Conservation (phyloP, 108 stramenopile species). For the Aurantiochytrium sp. region DNA sequence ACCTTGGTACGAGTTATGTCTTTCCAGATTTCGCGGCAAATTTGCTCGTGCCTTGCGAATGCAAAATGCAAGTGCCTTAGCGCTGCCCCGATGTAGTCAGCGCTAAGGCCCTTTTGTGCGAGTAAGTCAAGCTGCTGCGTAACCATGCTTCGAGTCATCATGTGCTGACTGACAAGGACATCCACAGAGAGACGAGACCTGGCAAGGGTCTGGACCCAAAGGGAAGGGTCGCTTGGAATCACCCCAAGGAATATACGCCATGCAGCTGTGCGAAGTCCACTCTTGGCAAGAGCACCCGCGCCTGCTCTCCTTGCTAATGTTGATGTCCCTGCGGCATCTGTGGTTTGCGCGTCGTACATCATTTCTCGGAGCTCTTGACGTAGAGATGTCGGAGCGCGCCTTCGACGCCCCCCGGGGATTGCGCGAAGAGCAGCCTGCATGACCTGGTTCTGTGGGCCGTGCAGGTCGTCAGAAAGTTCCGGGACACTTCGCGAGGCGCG, state of each 20-base stretch:
- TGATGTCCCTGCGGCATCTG: neutral
- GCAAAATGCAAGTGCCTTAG: neutral
- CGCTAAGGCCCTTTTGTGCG: neutral
- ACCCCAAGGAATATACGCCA: neutral
- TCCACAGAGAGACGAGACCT: neutral
- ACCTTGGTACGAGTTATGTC: neutral
- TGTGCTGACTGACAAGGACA: neutral
- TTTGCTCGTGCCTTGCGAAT: neutral
- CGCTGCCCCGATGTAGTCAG: neutral
- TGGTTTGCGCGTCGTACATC: neutral
- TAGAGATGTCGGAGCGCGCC: neutral
- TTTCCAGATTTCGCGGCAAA: slow-evolving; percentile 9
- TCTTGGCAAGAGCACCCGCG: neutral
- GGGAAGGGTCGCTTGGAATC: neutral
- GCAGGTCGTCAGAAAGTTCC: neutral
- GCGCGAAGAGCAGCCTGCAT: neutral
- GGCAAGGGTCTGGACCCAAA: neutral
- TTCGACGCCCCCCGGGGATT: neutral
- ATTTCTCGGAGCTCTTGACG: neutral
- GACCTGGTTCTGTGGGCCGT: neutral
- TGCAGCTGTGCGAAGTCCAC: neutral
- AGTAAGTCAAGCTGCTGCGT: neutral
- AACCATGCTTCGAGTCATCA: neutral
- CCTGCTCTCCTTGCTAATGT: neutral
- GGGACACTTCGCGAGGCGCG: neutral